Evolutionary conservation across 768 basidiomycete species (phyloP).

Genomic region (Leccinellum luteum): DNA sequence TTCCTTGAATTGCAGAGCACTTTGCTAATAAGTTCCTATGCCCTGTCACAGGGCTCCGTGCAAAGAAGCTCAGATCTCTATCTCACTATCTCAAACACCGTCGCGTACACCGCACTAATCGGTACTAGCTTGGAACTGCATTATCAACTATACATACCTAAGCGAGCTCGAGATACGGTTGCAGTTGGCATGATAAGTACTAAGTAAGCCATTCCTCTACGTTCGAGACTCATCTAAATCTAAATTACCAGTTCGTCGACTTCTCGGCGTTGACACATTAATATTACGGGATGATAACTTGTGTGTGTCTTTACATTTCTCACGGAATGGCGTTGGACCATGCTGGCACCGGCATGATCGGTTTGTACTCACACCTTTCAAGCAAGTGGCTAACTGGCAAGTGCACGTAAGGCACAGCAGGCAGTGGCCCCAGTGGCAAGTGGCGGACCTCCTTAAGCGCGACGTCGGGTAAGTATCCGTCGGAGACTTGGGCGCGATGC

Average conservation of each 20-base stretch:
- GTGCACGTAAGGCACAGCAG: not conserved
- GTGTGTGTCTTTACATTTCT: not conserved
- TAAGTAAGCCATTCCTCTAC: not conserved
- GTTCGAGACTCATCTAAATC: too few relatives aligned
- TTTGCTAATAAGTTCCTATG: not conserved
- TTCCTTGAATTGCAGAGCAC: not conserved
- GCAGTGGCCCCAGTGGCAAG: not conserved
- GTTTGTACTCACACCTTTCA: not conserved
- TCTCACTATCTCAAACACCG: too few relatives aligned
- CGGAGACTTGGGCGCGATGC: constrained; percentile 1
- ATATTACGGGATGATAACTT: not conserved
- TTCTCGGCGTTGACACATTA: not conserved
- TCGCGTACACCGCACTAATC: not conserved
- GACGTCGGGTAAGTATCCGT: constrained; percentile 1
- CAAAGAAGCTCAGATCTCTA: too few relatives aligned
- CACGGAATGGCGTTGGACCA: not conserved
- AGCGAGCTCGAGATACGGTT: not conserved
- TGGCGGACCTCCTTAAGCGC: not conserved
- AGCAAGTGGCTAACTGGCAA: not conserved
- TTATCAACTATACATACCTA: not conserved
- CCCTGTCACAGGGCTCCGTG: not conserved
- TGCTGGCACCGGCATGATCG: not conserved
- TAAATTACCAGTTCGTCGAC: not conserved
- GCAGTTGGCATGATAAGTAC: not conserved
- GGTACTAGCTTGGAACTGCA: not conserved